Percentiles rank a stretch among this genome's conserved stretches.
These are phyloP conservation scores for Neopestalotiopsis sp. DNA, from an alignment of 2,329 filamentous ascomycete genomes.

Conservation along the genomic window DNA sequence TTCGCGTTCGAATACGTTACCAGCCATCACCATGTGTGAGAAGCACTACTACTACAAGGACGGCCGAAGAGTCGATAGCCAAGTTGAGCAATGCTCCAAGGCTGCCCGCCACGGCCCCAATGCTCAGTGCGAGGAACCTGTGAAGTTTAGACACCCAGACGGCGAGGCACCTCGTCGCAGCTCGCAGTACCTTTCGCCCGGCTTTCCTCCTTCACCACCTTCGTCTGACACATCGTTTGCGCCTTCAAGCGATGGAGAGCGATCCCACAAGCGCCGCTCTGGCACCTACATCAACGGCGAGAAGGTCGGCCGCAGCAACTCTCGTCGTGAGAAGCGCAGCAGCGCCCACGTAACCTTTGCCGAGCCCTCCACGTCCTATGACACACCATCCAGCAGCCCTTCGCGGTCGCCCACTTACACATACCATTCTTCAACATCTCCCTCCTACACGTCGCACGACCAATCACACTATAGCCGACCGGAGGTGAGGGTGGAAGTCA, in stretches of 20 bases:
- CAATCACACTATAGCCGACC: background rate
- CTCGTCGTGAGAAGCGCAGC: constrained; percentile 18
- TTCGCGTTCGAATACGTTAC: constrained; percentile 18
- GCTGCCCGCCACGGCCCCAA: constrained; percentile 1
- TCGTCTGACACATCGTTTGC: constrained; percentile 17
- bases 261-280: constrained; percentile 19
- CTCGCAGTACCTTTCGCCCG: background rate
- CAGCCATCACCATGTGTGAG: constrained; percentile 22
- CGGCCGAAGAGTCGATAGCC: constrained; percentile 5
- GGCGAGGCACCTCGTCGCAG: constrained; percentile 11
- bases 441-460: background rate
- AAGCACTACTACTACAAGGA: constrained; percentile 20
- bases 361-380: constrained; percentile 15
- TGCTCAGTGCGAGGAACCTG: constrained; percentile 7
- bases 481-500: constrained; percentile 16
- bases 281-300: constrained; percentile 14
- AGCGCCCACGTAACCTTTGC: constrained; percentile 17
- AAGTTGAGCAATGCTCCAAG: constrained; percentile 7
- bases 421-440: background rate
- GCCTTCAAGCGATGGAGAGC: constrained; percentile 20
- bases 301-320: constrained; percentile 6
- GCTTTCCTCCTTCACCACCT: constrained; percentile 19
- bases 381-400: constrained; percentile 13
- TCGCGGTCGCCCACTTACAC: constrained; percentile 13
- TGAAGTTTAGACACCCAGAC: constrained; percentile 16